Percentiles rank a stretch among this genome's conserved stretches.
phyloP scores from a whole-genome alignment of 257 asterid genomes.

The Nicotiana sylvestris region DNA sequence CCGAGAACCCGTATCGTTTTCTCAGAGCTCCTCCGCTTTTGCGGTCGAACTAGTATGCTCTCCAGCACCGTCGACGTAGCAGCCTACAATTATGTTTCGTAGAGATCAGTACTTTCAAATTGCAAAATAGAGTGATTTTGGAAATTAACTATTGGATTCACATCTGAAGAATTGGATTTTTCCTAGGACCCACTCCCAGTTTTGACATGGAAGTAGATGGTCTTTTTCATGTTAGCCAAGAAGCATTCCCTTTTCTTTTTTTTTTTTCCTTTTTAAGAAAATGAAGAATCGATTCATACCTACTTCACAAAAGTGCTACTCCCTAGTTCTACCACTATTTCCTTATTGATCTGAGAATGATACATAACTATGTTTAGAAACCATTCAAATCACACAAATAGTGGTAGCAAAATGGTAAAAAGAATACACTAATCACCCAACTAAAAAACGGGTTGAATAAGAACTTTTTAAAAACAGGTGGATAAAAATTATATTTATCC shows the following conservation, averaged over 20 bases:
- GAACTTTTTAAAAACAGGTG: no score
- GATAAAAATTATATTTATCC: no score
- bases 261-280: no score
- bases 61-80: constrained; percentile 80
- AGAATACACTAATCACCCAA: no score
- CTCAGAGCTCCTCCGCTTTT: constrained; percentile 43
- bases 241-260: neutral
- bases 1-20: constrained; percentile 59
- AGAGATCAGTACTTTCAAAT: neutral
- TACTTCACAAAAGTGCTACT: neutral
- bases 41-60: constrained; percentile 54
- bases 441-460: no score
- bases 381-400: no score
- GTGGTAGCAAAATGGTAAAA: no score
- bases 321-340: no score
- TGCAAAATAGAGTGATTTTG: neutral
- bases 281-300: neutral
- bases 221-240: neutral
- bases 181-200: neutral
- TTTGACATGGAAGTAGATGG: neutral
- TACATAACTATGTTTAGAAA: no score
- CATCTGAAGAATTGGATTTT: neutral
- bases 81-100: constrained; percentile 35
- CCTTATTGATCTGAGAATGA: no score
- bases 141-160: neutral